Evolutionary conservation across 148 eudicot species (phyloP).

Genomic region (Fagopyrum tataricum): DNA sequence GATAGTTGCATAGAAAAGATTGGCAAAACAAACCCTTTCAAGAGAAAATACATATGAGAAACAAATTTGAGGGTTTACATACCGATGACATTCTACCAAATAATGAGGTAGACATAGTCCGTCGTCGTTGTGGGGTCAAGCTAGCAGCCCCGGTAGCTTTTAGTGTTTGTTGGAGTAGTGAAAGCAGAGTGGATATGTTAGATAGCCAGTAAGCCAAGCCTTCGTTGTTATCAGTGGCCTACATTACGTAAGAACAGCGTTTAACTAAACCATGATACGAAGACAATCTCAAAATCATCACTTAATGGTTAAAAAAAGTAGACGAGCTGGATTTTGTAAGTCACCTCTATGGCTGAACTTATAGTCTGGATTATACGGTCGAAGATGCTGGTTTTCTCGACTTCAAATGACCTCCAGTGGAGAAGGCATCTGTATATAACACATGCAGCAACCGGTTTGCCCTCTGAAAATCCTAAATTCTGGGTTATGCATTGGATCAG

Average conservation of each 20-base stretch:
- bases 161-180: constrained; percentile 95
- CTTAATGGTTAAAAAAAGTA: background rate
- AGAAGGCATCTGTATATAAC: constrained; percentile 90
- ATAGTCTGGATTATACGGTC: constrained; percentile 89
- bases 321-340: background rate
- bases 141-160: constrained; percentile 94
- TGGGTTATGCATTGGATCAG: constrained; percentile 82
- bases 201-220: constrained; percentile 86
- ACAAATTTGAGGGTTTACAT: constrained; percentile 16
- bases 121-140: constrained; percentile 81
- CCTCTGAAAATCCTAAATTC: constrained; percentile 87
- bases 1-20: background rate
- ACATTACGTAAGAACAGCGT: constrained; percentile 21
- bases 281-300: background rate
- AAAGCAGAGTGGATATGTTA: constrained; percentile 76
- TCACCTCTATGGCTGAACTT: constrained; percentile 82
- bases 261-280: background rate
- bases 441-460: constrained; percentile 90
- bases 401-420: constrained; percentile 99
- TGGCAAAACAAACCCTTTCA: background rate
- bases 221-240: constrained; percentile 85
- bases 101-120: constrained; percentile 80
- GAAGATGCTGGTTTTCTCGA: constrained; percentile 82
- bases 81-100: constrained; percentile 98
- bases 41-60: background rate